These are phyloP conservation scores for Clarireedia monteithiana DNA, from an alignment of 2,329 filamentous ascomycete genomes.

Conservation along the genomic window DNA sequence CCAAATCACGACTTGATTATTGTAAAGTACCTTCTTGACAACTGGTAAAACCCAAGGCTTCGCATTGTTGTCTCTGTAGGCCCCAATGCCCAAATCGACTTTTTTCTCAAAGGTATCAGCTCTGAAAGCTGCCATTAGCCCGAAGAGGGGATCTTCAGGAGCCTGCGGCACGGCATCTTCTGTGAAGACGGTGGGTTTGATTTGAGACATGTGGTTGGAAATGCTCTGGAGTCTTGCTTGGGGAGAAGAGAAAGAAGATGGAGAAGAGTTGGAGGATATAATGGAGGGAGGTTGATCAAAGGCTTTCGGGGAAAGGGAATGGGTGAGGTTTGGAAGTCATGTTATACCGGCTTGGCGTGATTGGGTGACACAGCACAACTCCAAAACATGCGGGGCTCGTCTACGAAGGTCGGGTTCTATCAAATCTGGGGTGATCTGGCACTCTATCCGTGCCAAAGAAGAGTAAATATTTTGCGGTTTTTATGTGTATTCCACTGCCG, in stretches of 20 bases:
- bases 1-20: background rate
- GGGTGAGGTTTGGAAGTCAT: slow-evolving; percentile 12
- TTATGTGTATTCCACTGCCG: no score
- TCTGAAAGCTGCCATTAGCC: slow-evolving; percentile 79
- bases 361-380: background rate
- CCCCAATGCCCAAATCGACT: slow-evolving; percentile 86
- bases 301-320: background rate
- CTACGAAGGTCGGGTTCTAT: no score
- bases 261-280: slow-evolving; percentile 3
- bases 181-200: slow-evolving; percentile 57
- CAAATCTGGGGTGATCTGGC: slow-evolving; percentile 10
- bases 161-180: slow-evolving; percentile 76
- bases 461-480: background rate
- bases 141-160: slow-evolving; percentile 91
- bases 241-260: slow-evolving; percentile 30
- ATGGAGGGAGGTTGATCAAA: background rate
- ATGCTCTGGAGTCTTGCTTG: slow-evolving; percentile 52
- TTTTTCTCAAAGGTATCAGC: slow-evolving; percentile 72
- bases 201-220: slow-evolving; percentile 58
- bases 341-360: background rate
- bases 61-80: slow-evolving; percentile 88
- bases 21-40: slow-evolving; percentile 73
- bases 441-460: background rate
- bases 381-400: background rate
- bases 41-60: slow-evolving; percentile 97